phyloP scores from a whole-genome alignment of 139 green algal species.

The Diplosphaera chodatii region DNA sequence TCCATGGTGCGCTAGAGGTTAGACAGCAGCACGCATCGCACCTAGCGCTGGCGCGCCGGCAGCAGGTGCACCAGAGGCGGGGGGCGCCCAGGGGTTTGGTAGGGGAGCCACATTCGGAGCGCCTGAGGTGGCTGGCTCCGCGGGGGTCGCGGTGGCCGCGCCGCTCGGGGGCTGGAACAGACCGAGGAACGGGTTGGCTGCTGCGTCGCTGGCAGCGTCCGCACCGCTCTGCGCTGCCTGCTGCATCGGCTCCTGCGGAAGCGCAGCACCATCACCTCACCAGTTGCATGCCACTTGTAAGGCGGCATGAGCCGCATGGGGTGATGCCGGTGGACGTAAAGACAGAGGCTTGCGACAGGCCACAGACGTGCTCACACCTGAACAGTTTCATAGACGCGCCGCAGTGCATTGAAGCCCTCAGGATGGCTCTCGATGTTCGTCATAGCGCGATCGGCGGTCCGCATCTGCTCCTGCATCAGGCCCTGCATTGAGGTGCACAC shows the following conservation, averaged over 20 bases:
- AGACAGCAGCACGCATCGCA: too few species aligned
- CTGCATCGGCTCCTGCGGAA: conserved; percentile 72
- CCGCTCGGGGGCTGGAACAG: conserved; percentile 18
- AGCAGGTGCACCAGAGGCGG: neutral
- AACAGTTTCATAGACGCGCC: conserved; percentile 83
- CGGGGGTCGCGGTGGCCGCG: neutral
- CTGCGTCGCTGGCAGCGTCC: conserved; percentile 14
- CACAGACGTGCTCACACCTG: too few species aligned
- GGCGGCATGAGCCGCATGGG: too few species aligned
- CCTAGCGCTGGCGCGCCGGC: too few species aligned
- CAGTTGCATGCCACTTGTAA: too few species aligned
- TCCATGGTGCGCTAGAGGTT: too few species aligned
- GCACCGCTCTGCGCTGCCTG: conserved; percentile 41
- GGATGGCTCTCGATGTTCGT: conserved; percentile 92
- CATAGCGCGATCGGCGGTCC: conserved; percentile 78
- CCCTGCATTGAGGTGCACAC: too few species aligned
- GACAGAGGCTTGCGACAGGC: too few species aligned
- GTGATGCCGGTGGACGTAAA: too few species aligned
- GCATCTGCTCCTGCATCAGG: conserved; percentile 92
- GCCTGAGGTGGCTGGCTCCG: neutral
- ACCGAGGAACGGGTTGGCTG: conserved; percentile 44
- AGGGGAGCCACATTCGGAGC: conserved; percentile 79
- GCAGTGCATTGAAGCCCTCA: conserved; percentile 92
- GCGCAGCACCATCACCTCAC: too few species aligned
- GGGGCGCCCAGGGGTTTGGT: conserved; percentile 89